Conservation (phyloP, 2,329 filamentous ascomycete genomes). For the Colletotrichum higginsianum region DNA sequence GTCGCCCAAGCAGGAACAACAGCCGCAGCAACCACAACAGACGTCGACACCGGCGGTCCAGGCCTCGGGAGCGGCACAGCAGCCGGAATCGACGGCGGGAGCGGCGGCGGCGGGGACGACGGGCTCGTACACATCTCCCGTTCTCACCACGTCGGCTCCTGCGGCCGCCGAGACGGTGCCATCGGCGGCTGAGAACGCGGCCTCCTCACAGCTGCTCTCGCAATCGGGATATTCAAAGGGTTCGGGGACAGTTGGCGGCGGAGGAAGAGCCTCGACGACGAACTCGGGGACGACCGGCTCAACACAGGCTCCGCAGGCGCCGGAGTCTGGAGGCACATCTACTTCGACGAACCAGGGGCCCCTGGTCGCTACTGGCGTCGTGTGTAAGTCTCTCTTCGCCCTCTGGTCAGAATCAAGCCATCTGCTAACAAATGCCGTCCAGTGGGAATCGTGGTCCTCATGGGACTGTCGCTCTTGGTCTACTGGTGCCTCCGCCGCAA, state of each 20-base stretch:
- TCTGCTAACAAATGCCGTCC: not conserved
- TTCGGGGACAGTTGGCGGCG: not conserved
- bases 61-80: not conserved
- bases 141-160: not conserved
- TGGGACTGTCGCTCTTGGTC: slow-evolving; percentile 31
- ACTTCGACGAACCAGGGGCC: not conserved
- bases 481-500: slow-evolving; percentile 36
- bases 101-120: not conserved
- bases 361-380: slow-evolving; percentile 29
- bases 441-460: slow-evolving; percentile 33
- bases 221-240: not conserved
- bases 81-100: not conserved
- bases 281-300: not conserved
- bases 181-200: slow-evolving; percentile 1
- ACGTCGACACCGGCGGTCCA: not conserved
- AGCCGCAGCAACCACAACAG: slow-evolving; percentile 12
- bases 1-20: slow-evolving; percentile 13
- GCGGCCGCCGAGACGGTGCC: not conserved
- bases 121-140: not conserved
- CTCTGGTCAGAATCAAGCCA: not conserved
- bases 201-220: not conserved
- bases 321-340: not conserved
- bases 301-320: slow-evolving; percentile 1
- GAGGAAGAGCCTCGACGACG: not conserved
- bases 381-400: slow-evolving; percentile 6